Conservation (phyloP, 106 monocot genomes). For the Chionographis japonica region DNA sequence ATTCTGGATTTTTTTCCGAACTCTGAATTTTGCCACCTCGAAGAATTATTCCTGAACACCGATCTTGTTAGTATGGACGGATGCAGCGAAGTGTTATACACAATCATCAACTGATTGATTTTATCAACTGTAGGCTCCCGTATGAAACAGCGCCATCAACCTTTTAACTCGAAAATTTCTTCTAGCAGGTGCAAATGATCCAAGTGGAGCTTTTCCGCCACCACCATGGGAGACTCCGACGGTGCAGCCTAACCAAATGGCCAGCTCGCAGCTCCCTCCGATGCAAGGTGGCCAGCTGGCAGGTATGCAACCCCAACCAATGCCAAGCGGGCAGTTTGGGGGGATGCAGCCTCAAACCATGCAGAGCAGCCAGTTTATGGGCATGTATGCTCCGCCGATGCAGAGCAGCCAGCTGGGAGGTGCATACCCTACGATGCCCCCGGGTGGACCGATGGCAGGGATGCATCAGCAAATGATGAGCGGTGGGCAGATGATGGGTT, state of each 20-base stretch:
- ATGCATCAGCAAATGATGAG: too few species aligned
- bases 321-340: conserved; percentile 7
- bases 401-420: conserved; percentile 6
- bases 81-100: too few species aligned
- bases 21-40: too few species aligned
- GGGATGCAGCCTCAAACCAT: conserved; percentile 21
- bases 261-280: conserved; percentile 2
- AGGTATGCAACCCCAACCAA: conserved; percentile 8
- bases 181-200: conserved; percentile 17
- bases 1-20: too few species aligned
- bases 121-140: too few species aligned
- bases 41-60: too few species aligned
- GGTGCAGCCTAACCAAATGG: neutral
- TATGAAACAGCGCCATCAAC: too few species aligned
- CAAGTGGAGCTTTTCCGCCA: conserved; percentile 16
- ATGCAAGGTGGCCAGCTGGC: conserved; percentile 6
- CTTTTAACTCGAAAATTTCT: too few species aligned
- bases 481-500: too few species aligned
- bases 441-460: too few species aligned
- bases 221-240: conserved; percentile 34
- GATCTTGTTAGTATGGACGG: too few species aligned
- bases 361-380: conserved; percentile 16
- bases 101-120: too few species aligned
- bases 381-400: conserved; percentile 13
- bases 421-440: neutral